phyloP scores from a whole-genome alignment of 2,329 filamentous ascomycete species.

The Scortechinia acanthostroma region DNA sequence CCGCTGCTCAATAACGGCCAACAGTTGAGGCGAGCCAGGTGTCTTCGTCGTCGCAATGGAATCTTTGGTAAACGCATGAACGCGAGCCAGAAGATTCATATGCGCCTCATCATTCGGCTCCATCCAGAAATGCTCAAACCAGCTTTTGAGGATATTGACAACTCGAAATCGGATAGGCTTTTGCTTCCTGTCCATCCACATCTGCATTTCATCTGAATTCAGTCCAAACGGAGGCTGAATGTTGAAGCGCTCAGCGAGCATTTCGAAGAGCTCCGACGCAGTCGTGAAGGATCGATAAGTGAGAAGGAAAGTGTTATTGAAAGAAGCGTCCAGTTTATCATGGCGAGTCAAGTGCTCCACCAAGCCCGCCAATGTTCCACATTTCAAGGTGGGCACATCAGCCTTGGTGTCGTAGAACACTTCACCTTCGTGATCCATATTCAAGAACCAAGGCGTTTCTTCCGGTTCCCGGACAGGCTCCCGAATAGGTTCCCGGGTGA shows the following conservation, averaged over 20 bases:
- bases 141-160: constrained; percentile 94
- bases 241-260: constrained; percentile 83
- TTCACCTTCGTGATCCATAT: constrained; percentile 80
- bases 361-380: constrained; percentile 79
- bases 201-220: constrained; percentile 67
- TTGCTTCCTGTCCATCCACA: constrained; percentile 90
- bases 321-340: constrained; percentile 87
- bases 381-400: constrained; percentile 72
- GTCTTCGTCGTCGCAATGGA: constrained; percentile 90
- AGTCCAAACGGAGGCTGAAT: constrained; percentile 85
- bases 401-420: constrained; percentile 82
- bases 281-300: constrained; percentile 94
- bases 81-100: constrained; percentile 76
- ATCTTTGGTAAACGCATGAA: constrained; percentile 84
- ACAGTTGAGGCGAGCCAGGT: constrained; percentile 75
- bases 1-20: constrained; percentile 82
- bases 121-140: constrained; percentile 99
- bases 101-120: constrained; percentile 80
- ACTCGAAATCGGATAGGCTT: constrained; percentile 92
- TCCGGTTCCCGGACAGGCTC: constrained; percentile 37
- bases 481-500: constrained; percentile 24
- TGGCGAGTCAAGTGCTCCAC: constrained; percentile 94
- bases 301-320: constrained; percentile 97
- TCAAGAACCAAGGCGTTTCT: constrained; percentile 76
- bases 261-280: constrained; percentile 83